Evolutionary conservation across 1,139 yeast species (phyloP).

Genomic region (Yamadazyma friedrichii): DNA sequence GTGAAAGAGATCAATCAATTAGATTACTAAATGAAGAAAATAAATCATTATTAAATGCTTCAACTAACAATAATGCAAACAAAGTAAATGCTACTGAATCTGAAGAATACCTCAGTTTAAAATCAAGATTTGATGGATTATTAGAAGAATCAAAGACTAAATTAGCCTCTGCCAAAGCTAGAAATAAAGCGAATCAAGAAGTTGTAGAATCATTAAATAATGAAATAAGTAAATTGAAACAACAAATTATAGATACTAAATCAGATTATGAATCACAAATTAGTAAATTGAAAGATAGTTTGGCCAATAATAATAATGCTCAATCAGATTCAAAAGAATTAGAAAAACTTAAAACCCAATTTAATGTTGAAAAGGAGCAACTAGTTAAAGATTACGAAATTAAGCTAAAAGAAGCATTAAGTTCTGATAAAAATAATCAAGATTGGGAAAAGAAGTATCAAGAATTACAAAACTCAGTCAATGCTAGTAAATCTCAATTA

Average conservation of each 20-base stretch:
- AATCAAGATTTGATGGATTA: slow-evolving; percentile 25
- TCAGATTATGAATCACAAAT: slow-evolving; percentile 8
- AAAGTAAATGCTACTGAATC: slow-evolving; percentile 13
- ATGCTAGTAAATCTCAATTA: slow-evolving; percentile 18
- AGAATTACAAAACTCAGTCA: slow-evolving; percentile 21
- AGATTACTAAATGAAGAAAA: slow-evolving; percentile 39
- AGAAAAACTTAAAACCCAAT: slow-evolving; percentile 13
- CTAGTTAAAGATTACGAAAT: slow-evolving; percentile 12
- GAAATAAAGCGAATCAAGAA: slow-evolving; percentile 22
- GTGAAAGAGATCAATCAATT: slow-evolving; percentile 25
- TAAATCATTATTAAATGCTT: slow-evolving; percentile 22
- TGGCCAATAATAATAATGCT: slow-evolving; percentile 11
- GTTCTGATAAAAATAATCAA: slow-evolving; percentile 1
- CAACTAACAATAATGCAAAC: slow-evolving; percentile 7
- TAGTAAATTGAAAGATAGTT: slow-evolving; percentile 15
- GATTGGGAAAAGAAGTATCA: slow-evolving; percentile 16
- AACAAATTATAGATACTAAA: slow-evolving; percentile 13
- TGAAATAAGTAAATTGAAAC: slow-evolving; percentile 19
- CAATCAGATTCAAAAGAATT: slow-evolving; percentile 13
- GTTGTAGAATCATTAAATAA: slow-evolving; percentile 24
- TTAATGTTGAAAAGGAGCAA: slow-evolving; percentile 13
- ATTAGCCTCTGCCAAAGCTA: slow-evolving; percentile 22
- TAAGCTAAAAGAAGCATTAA: slow-evolving; percentile 9
- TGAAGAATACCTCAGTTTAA: slow-evolving; percentile 21
- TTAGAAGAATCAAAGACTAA: slow-evolving; percentile 37